These are phyloP conservation scores for Ophiostoma pallidulum DNA, from an alignment of 2,329 filamentous ascomycete species.

Conservation along the genomic window DNA sequence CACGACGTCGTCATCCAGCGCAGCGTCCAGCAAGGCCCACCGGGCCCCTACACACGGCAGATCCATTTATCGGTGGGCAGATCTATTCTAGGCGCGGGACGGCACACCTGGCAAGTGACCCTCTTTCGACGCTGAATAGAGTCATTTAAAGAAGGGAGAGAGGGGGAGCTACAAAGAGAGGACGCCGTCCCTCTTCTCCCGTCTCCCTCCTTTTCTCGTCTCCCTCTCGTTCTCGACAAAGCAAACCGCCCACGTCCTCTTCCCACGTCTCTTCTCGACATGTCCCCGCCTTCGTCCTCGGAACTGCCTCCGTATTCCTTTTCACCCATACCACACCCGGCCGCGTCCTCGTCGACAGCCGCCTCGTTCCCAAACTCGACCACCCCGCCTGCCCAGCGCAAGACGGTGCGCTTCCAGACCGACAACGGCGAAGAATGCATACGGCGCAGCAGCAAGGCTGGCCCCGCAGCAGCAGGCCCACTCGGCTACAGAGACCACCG, in stretches of 20 bases:
- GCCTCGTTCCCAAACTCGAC: neutral
- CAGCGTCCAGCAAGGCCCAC: too few species aligned
- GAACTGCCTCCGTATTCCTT: slow-evolving; percentile 5
- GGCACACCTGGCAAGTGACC: too few species aligned
- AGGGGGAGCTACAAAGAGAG: slow-evolving; percentile 13
- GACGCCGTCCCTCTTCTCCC: slow-evolving; percentile 14
- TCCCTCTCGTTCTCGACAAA: neutral
- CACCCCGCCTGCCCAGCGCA: slow-evolving; percentile 7
- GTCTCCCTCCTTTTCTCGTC: slow-evolving; percentile 7
- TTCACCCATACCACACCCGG: neutral
- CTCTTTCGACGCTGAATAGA: neutral
- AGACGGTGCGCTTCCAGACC: slow-evolving; percentile 17
- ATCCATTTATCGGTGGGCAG: neutral
- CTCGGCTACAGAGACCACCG: neutral
- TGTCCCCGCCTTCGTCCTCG: slow-evolving; percentile 8
- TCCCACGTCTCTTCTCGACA: slow-evolving; percentile 1
- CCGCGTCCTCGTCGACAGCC: neutral
- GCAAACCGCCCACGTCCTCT: neutral
- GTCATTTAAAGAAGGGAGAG: slow-evolving; percentile 6
- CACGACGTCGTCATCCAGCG: too few species aligned
- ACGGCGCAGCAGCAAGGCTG: slow-evolving; percentile 5
- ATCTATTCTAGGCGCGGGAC: slow-evolving; percentile 5
- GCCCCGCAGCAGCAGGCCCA: neutral
- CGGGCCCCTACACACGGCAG: neutral
- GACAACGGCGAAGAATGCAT: neutral